Conservation (phyloP, 495 filamentous ascomycete species). For the Talaromyces liani region DNA sequence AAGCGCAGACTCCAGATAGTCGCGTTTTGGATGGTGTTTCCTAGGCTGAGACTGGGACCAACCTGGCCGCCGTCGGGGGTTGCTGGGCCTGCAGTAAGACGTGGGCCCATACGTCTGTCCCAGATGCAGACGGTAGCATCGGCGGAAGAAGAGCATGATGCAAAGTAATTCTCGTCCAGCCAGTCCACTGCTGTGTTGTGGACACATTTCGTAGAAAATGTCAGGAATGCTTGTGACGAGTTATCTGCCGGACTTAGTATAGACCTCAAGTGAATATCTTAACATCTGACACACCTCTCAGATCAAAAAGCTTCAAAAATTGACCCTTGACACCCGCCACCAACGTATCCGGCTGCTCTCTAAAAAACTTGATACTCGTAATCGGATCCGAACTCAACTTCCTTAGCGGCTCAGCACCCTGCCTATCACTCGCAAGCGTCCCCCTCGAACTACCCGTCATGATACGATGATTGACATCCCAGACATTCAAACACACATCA, state of each 20-base stretch:
- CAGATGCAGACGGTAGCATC: slow-evolving; percentile 73
- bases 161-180: slow-evolving; percentile 88
- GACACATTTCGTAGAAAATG: slow-evolving; percentile 73
- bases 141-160: slow-evolving; percentile 66
- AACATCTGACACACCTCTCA: slow-evolving; percentile 55
- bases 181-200: slow-evolving; percentile 89
- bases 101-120: slow-evolving; percentile 68
- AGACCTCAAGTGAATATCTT: neutral
- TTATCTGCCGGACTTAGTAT: slow-evolving; percentile 27
- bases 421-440: slow-evolving; percentile 25
- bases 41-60: slow-evolving; percentile 56
- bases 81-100: slow-evolving; percentile 32
- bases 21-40: slow-evolving; percentile 52
- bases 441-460: slow-evolving; percentile 28
- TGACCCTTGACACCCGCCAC: slow-evolving; percentile 80
- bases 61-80: slow-evolving; percentile 26
- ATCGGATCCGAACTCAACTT: slow-evolving; percentile 78
- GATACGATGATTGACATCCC: slow-evolving; percentile 72
- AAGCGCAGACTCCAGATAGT: slow-evolving; percentile 75
- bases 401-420: slow-evolving; percentile 53
- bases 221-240: slow-evolving; percentile 46
- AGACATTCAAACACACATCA: slow-evolving; percentile 88
- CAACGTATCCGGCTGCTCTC: slow-evolving; percentile 73
- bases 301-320: slow-evolving; percentile 81
- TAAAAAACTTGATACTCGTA: slow-evolving; percentile 85